phyloP scores from a whole-genome alignment of 1,284 basidiomycete species.

The Sphagnurus paluster region DNA sequence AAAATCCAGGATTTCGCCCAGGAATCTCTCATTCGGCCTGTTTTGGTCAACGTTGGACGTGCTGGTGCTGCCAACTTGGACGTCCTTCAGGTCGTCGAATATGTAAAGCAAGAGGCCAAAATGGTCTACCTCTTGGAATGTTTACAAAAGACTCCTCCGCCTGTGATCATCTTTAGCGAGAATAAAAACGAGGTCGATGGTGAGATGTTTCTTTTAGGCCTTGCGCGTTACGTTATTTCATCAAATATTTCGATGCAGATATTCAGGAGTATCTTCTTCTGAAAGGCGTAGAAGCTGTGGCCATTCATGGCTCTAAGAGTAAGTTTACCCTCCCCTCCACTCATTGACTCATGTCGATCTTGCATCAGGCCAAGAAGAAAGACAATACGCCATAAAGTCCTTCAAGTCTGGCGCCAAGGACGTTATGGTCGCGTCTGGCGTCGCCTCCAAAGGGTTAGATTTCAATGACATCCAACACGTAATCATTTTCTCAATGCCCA shows the following conservation, averaged over 20 bases:
- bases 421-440: slow-evolving; percentile 98
- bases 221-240: slow-evolving; percentile 8
- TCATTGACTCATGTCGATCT: slow-evolving; percentile 2
- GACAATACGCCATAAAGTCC: slow-evolving; percentile 96
- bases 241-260: slow-evolving; percentile 51
- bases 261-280: slow-evolving; percentile 97
- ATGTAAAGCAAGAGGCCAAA: slow-evolving; percentile 98
- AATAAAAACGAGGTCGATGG: slow-evolving; percentile 99
- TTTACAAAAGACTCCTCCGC: slow-evolving; percentile 97
- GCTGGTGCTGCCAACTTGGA: slow-evolving; percentile 98
- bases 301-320: slow-evolving; percentile 98
- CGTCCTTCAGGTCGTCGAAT: slow-evolving; percentile 97
- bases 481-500: slow-evolving; percentile 98
- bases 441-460: slow-evolving; percentile 97
- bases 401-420: slow-evolving; percentile 98
- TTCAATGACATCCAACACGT: slow-evolving; percentile 99
- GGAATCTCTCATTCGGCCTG: slow-evolving; percentile 88
- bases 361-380: slow-evolving; percentile 88
- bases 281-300: slow-evolving; percentile 97
- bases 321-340: slow-evolving; percentile 23
- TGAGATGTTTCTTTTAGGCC: slow-evolving; percentile 32
- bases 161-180: slow-evolving; percentile 97
- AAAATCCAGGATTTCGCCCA: slow-evolving; percentile 99
- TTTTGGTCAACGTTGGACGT: slow-evolving; percentile 96
- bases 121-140: slow-evolving; percentile 99